Percentiles rank a stretch among this genome's conserved stretches.
phyloP scores from a whole-genome alignment of 2,329 filamentous ascomycete species.

The Teratosphaeria nubilosa region DNA sequence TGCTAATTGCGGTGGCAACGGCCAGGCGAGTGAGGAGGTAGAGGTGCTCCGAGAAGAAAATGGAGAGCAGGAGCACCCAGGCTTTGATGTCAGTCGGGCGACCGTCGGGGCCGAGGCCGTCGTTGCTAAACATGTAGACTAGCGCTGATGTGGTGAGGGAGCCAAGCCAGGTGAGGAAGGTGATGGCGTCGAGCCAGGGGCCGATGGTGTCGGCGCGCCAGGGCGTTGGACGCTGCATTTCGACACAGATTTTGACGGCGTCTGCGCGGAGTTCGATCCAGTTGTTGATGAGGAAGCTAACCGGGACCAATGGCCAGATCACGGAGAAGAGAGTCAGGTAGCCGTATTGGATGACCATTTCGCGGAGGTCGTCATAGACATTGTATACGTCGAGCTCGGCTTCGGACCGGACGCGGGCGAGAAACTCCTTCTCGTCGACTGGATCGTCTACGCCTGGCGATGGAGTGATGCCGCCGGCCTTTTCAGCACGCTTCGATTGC shows the following conservation, averaged over 20 bases:
- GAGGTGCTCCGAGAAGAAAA: conserved; percentile 80
- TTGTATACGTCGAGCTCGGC: conserved; percentile 76
- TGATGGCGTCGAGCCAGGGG: conserved; percentile 76
- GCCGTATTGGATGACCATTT: conserved; percentile 78
- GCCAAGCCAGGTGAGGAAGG: conserved; percentile 88
- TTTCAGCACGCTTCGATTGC: conserved; percentile 49
- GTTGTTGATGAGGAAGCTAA: conserved; percentile 87
- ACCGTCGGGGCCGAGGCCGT: conserved; percentile 54
- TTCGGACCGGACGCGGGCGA: conserved; percentile 72
- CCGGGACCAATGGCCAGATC: conserved; percentile 84
- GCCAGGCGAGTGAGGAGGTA: conserved; percentile 70
- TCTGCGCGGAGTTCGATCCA: conserved; percentile 92
- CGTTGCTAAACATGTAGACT: conserved; percentile 76
- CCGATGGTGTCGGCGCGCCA: conserved; percentile 90
- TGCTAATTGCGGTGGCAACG: conserved; percentile 63
- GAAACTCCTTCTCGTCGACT: conserved; percentile 69
- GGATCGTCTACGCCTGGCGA: conserved; percentile 48
- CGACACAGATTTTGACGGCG: conserved; percentile 84
- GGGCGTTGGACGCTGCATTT: conserved; percentile 80
- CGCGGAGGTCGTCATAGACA: conserved; percentile 79
- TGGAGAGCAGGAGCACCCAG: conserved; percentile 71
- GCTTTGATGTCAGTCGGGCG: conserved; percentile 60
- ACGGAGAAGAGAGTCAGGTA: conserved; percentile 88
- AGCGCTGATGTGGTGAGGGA: conserved; percentile 79
- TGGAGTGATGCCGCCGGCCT: conserved; percentile 39